Conservation (phyloP, 805 yeast genomes). For the Spathaspora boniae region DNA sequence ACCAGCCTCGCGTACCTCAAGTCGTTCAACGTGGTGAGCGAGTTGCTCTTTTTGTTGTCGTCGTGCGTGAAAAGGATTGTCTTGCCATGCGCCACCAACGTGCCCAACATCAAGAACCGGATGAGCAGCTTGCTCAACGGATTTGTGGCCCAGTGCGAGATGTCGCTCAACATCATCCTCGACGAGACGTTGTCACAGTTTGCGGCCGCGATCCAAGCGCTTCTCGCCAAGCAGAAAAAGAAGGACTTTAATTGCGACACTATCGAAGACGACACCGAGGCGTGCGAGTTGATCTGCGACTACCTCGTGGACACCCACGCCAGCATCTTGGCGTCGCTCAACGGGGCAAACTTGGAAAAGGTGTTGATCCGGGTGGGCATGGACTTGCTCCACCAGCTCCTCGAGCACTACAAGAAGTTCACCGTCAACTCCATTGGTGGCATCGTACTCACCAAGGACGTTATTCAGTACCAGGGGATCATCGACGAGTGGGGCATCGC, state of each 20-base stretch:
- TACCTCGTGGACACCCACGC: slow-evolving; percentile 45
- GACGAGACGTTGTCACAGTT: slow-evolving; percentile 54
- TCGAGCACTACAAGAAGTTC: slow-evolving; percentile 72
- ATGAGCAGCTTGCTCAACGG: slow-evolving; percentile 61
- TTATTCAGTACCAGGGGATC: slow-evolving; percentile 67
- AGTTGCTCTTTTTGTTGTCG: slow-evolving; percentile 62
- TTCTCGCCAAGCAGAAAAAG: slow-evolving; percentile 63
- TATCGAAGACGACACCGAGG: slow-evolving; percentile 61
- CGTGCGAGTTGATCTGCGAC: slow-evolving; percentile 61
- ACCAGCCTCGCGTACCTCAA: slow-evolving; percentile 43
- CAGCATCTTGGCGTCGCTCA: slow-evolving; percentile 34
- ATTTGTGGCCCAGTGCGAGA: slow-evolving; percentile 58
- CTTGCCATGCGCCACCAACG: slow-evolving; percentile 65
- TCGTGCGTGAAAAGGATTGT: slow-evolving; percentile 71
- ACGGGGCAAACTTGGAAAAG: slow-evolving; percentile 43
- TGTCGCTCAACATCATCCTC: slow-evolving; percentile 60
- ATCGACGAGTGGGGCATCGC: slow-evolving; percentile 66
- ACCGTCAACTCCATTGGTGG: slow-evolving; percentile 83
- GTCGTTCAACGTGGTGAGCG: slow-evolving; percentile 52
- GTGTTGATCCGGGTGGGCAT: slow-evolving; percentile 57
- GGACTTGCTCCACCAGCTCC: slow-evolving; percentile 52
- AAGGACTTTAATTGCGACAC: slow-evolving; percentile 59
- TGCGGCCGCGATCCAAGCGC: slow-evolving; percentile 44
- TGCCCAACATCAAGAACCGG: slow-evolving; percentile 53
- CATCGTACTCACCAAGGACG: slow-evolving; percentile 74